These are phyloP conservation scores for Acanthochlamys bracteata DNA, from an alignment of 106 monocot genomes.

Conservation along the genomic window DNA sequence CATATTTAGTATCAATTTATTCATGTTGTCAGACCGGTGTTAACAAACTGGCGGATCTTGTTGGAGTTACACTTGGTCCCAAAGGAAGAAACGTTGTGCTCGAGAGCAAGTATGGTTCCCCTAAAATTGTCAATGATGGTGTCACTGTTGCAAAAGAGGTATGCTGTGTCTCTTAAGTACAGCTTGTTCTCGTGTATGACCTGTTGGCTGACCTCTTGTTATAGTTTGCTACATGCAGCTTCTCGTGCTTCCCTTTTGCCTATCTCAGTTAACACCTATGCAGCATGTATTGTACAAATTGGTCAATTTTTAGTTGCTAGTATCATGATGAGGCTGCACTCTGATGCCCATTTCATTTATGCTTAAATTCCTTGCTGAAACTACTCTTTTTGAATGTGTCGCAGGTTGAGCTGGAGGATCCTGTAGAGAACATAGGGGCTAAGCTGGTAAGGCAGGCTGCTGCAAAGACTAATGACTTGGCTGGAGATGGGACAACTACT, in stretches of 20 bases:
- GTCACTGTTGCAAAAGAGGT: constrained; percentile 97
- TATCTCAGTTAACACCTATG: too few species aligned
- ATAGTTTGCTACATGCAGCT: too few species aligned
- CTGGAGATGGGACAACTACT: constrained; percentile 94
- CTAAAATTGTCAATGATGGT: constrained; percentile 97
- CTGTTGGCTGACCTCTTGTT: too few species aligned
- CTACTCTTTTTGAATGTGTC: too few species aligned
- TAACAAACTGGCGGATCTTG: constrained; percentile 95
- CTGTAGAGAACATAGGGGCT: constrained; percentile 95
- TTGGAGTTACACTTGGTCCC: constrained; percentile 96
- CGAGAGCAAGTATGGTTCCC: constrained; percentile 99
- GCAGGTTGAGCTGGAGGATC: constrained; percentile 87
- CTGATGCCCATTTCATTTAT: background rate
- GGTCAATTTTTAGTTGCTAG: background rate
- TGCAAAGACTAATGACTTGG: constrained; percentile 92
- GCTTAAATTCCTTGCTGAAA: too few species aligned
- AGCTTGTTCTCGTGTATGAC: too few species aligned
- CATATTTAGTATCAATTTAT: background rate
- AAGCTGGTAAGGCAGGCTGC: constrained; percentile 97
- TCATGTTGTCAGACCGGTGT: constrained; percentile 60
- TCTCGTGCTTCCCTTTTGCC: too few species aligned
- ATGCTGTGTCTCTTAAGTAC: background rate
- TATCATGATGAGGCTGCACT: background rate
- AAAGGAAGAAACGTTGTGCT: constrained; percentile 97
- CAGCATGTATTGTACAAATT: too few species aligned